Evolutionary conservation across 768 basidiomycete genomes (phyloP).

Genomic region (Porphyrellus cyaneotinctus): DNA sequence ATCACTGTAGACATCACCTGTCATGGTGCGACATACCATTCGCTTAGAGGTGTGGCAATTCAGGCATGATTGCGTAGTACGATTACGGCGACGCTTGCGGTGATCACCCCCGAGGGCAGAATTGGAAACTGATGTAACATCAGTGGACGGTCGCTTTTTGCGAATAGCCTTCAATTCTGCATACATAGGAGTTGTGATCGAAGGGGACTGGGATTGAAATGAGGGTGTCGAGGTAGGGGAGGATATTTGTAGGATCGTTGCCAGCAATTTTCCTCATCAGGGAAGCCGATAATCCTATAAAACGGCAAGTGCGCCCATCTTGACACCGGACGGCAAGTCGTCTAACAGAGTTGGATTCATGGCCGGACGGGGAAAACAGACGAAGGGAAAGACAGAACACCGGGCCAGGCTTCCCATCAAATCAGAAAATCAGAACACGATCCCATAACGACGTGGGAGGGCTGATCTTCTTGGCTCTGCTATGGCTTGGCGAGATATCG

Average conservation of each 20-base stretch:
- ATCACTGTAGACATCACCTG: not conserved
- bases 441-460: slow-evolving; percentile 24
- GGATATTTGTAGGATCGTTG: slow-evolving; percentile 29
- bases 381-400: slow-evolving; percentile 9
- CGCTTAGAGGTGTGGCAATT: slow-evolving; percentile 73
- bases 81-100: slow-evolving; percentile 61
- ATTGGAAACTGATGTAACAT: slow-evolving; percentile 22
- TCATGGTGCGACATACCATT: slow-evolving; percentile 44
- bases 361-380: slow-evolving; percentile 7
- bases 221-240: slow-evolving; percentile 1
- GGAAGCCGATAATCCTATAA: slow-evolving; percentile 16
- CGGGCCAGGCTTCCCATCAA: slow-evolving; percentile 17
- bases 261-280: slow-evolving; percentile 18
- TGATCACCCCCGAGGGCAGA: slow-evolving; percentile 47
- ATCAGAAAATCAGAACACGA: slow-evolving; percentile 16
- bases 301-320: slow-evolving; percentile 5
- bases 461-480: slow-evolving; percentile 1
- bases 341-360: slow-evolving; percentile 9
- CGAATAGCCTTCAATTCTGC: slow-evolving; percentile 22
- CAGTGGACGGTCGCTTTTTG: slow-evolving; percentile 31
- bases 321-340: slow-evolving; percentile 6
- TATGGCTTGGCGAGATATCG: slow-evolving; percentile 7
- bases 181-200: slow-evolving; percentile 22
- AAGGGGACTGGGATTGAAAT: slow-evolving; percentile 1
- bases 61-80: slow-evolving; percentile 69